A percentile compares a stretch with the other conserved stretches of the same genome.
Evolutionary conservation across 2,329 filamentous ascomycete genomes (phyloP).

Genomic region (Stachybotrys chartarum): DNA sequence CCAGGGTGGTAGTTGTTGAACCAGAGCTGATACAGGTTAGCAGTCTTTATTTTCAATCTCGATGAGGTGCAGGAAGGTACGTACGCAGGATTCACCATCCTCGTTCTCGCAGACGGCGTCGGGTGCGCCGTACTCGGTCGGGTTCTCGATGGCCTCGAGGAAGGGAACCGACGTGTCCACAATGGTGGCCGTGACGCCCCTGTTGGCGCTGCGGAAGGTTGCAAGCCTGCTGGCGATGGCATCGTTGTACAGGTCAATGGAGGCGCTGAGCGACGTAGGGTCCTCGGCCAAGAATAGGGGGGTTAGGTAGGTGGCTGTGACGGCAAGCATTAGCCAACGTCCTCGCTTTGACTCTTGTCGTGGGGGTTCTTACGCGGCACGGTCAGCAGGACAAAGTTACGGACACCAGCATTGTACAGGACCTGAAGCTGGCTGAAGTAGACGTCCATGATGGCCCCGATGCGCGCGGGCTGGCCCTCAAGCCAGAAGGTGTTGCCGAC

Average conservation of each 20-base stretch:
- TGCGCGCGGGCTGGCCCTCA: constrained; percentile 21
- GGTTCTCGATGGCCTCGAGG: constrained; percentile 32
- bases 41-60: not conserved
- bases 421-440: constrained; percentile 33
- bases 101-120: constrained; percentile 33
- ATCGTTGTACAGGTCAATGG: constrained; percentile 31
- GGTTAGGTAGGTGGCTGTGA: constrained; percentile 31
- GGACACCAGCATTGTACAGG: constrained; percentile 44
- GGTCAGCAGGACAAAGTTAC: constrained; percentile 53
- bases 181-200: constrained; percentile 22
- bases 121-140: constrained; percentile 30
- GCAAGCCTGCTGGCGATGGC: constrained; percentile 18
- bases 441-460: constrained; percentile 31
- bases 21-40: constrained; percentile 24
- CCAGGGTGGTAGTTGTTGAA: constrained; percentile 36
- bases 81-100: constrained; percentile 32
- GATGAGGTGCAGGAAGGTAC: not conserved
- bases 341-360: rapidly evolving
- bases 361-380: constrained; percentile 36
- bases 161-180: constrained; percentile 35
- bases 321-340: not conserved
- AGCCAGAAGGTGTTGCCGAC: constrained; percentile 40
- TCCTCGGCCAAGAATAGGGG: constrained; percentile 21
- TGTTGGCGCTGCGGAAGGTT: constrained; percentile 25
- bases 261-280: constrained; percentile 15